Conservation (phyloP, 148 eudicot species). For the Heliosperma pusillum region DNA sequence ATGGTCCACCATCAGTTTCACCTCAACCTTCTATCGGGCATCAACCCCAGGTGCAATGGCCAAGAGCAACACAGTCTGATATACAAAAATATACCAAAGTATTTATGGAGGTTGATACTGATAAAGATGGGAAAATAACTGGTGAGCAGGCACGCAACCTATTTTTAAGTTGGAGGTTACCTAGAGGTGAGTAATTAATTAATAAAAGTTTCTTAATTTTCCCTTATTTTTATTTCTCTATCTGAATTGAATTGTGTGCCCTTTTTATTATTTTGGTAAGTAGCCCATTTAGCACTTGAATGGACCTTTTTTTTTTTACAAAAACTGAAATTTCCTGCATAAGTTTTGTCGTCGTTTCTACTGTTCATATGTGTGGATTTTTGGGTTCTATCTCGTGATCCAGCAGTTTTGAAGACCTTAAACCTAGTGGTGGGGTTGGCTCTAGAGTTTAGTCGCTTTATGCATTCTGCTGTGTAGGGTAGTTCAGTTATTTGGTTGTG, state of each 20-base stretch:
- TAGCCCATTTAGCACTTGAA: not conserved
- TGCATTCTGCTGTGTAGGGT: not conserved
- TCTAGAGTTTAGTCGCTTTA: not conserved
- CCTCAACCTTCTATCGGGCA: conserved; percentile 40
- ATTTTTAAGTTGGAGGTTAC: conserved; percentile 87
- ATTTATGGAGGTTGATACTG: conserved; percentile 85
- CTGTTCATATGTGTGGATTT: not conserved
- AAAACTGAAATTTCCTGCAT: not conserved
- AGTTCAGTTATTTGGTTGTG: not conserved
- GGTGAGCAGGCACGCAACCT: conserved; percentile 90
- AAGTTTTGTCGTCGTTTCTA: not conserved
- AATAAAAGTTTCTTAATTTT: not conserved
- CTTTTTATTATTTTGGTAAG: not conserved
- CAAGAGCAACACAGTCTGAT: conserved; percentile 74
- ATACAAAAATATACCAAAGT: conserved; percentile 90
- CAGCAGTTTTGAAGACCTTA: not conserved
- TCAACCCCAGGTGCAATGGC: conserved; percentile 76
- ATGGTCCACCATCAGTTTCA: conserved; percentile 37
- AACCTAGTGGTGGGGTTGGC: not conserved
- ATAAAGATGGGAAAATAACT: conserved; percentile 89
- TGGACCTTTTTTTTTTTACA: not conserved
- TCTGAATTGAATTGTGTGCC: not conserved
- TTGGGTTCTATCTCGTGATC: not conserved
- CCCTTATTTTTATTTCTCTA: not conserved
- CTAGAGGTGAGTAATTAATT: conserved; percentile 61